Evolutionary conservation across 2,329 filamentous ascomycete genomes (phyloP), one percentile per base, ranked within the genome.

Genomic region (Pseudogymnoascus destructans): DNA sequence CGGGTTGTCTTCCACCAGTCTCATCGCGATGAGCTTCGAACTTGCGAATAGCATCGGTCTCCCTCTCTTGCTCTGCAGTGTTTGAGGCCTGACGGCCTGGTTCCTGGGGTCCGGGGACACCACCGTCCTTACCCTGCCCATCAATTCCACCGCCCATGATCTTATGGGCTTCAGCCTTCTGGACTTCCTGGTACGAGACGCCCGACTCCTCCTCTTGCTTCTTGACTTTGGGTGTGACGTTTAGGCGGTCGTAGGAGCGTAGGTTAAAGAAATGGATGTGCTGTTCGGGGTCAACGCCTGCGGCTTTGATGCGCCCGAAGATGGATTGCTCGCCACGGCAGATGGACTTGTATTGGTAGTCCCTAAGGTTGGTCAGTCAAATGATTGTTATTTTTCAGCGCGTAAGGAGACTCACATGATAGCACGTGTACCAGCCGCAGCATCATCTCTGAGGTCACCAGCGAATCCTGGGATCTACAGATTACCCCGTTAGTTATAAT

Each of bases 271-370:
- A 79, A 72, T 95, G 96, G 30, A 98, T 84, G 71, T 97, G 80
- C 61, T 96, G 67, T 0, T 67, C 79, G 0, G 91, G 89, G 65
- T 96, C 84, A 1, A 93, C 80, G 1, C 87, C 90, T 62, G 87
- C 77, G 5, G 80, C 81, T 59, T 77, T 76, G 60, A 96, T 82
- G 67, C 87, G 85, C 36, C 81, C 89, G 65, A 87, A 93, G 57
- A 98, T 97, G 3, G 89, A 95, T 68, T 97, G 78, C 63, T 95
- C 86, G 5, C 93, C 93, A 46, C 93, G 85, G 67, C 86, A 89
- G 63, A 98, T 95, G 0, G 89, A 95, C 72, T 95, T 95, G 77
- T 93, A 98, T 69, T 97, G 93, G 68, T 95, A 97, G 69, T 97
- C 91, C 67, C 40, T 46, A 46, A 13, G n/a, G 13, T 25, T 46